These are phyloP conservation scores for Euphorbia pulcherrima DNA, from an alignment of 345 rosid genomes.

Conservation along the genomic window DNA sequence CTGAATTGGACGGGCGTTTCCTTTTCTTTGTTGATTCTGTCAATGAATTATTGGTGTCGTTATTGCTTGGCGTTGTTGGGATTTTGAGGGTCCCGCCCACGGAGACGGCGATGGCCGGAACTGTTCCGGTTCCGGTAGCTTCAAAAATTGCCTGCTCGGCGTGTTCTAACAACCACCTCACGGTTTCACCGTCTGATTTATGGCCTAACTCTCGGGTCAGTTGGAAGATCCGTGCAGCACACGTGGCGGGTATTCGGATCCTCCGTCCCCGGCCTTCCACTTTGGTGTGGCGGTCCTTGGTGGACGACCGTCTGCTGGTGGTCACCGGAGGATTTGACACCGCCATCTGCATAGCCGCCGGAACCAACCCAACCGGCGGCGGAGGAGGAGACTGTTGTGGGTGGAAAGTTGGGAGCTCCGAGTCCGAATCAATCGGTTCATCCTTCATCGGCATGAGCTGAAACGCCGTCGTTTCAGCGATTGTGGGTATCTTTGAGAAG, in stretches of 20 bases:
- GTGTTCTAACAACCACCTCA: constrained; percentile 49
- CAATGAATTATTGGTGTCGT: constrained; percentile 4
- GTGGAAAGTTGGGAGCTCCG: constrained; percentile 17
- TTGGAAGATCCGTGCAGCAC: constrained; percentile 50
- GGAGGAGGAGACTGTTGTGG: background rate
- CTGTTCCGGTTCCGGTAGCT: constrained; percentile 47
- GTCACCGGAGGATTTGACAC: constrained; percentile 16
- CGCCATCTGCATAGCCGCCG: constrained; percentile 27
- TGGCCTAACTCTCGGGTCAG: constrained; percentile 46
- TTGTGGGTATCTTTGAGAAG: constrained; percentile 13
- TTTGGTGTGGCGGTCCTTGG: constrained; percentile 55
- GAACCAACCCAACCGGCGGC: constrained; percentile 19
- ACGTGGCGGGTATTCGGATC: constrained; percentile 55
- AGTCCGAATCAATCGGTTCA: constrained; percentile 35
- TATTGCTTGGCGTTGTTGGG: constrained; percentile 26
- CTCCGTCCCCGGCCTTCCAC: constrained; percentile 57
- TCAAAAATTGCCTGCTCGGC: constrained; percentile 42
- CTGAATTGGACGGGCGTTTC: constrained; percentile 33
- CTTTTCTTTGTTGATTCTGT: constrained; percentile 22
- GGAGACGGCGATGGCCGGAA: constrained; percentile 44
- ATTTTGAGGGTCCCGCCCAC: constrained; percentile 43
- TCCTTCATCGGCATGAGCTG: constrained; percentile 36
- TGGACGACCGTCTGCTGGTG: constrained; percentile 34
- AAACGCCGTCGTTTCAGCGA: constrained; percentile 21
- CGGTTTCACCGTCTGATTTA: constrained; percentile 50